Conservation (phyloP, 1,284 basidiomycete genomes). For the Microbotryum silenes-acaulis region DNA sequence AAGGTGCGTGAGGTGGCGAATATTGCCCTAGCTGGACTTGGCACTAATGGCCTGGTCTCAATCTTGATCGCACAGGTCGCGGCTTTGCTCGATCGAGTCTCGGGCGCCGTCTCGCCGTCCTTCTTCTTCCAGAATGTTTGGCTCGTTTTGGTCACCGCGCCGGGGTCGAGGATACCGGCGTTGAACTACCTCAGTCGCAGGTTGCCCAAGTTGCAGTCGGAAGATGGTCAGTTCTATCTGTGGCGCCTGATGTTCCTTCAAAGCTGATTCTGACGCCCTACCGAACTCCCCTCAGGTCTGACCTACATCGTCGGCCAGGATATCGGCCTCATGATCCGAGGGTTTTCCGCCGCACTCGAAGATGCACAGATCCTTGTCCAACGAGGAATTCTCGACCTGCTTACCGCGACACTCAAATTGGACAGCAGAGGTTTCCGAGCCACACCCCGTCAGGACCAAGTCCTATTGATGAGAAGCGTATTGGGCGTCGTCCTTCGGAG, state of each 20-base stretch:
- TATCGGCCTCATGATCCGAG: slow-evolving; percentile 84
- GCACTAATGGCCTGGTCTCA: no score
- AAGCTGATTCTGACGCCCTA: neutral
- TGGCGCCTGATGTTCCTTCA: neutral
- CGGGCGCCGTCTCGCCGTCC: slow-evolving; percentile 67
- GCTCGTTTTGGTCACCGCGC: slow-evolving; percentile 85
- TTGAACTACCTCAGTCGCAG: slow-evolving; percentile 78
- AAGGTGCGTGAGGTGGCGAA: slow-evolving; percentile 50
- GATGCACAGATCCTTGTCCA: slow-evolving; percentile 84
- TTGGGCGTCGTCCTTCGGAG: slow-evolving; percentile 69
- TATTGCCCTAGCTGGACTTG: no score
- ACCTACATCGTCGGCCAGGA: slow-evolving; percentile 69
- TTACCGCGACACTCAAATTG: slow-evolving; percentile 63
- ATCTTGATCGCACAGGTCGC: slow-evolving; percentile 54
- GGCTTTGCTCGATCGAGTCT: slow-evolving; percentile 68
- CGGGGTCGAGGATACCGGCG: slow-evolving; percentile 73
- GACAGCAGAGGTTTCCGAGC: slow-evolving; percentile 56
- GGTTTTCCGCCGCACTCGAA: slow-evolving; percentile 76
- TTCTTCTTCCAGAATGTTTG: slow-evolving; percentile 96
- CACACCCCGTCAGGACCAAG: slow-evolving; percentile 29
- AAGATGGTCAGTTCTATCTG: slow-evolving; percentile 52
- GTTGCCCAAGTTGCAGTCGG: slow-evolving; percentile 54
- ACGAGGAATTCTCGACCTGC: slow-evolving; percentile 68
- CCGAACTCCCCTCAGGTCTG: slow-evolving; percentile 50
- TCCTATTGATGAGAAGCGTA: slow-evolving; percentile 33